Base-by-base conservation (phyloP, 23 red algal genomes). In the Chondrus crispus region DNA sequence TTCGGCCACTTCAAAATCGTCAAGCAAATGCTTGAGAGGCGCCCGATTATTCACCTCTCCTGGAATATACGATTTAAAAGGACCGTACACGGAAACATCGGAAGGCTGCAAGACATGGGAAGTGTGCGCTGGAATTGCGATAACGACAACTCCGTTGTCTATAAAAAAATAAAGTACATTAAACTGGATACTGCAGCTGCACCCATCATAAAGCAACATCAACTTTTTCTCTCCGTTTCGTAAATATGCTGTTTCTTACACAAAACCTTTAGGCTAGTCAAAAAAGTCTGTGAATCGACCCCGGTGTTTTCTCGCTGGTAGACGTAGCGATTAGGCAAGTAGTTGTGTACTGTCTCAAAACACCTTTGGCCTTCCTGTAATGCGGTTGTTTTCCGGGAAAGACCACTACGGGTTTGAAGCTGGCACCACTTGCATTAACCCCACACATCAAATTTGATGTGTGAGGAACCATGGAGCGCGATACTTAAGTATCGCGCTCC, bases 381-480 rank as follows among this genome's bases (percentile, higher is more conserved):
- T 72, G 41, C 13, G 58, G 5, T 30, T 46, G 40, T 52, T 32
- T 88, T 20, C 85, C 85, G 2, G 62, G 85, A 77, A 74, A 77
- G 20, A 74, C 64, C 19, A 74, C 66, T 45, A 88, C 54, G 32
- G 62, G 64, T 74, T 53, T 88, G 39, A 55, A 88, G 9, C 6
- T 26, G 13, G 32, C 14, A 18, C 85, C 85, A 14, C 19, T 24
- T 7, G 85, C 85, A 37, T 53, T 77, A 18, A 88, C 85, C 19
- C 33, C 62, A 14, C 18, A 16, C 41, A 74, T 77, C 19, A 88
- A 11, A 32, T 62, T 88, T 28, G n/a, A n/a, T n/a, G n/a, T n/a
- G n/a, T n/a, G 60, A 66, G 26, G 12, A 30, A 83, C 57, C 30
- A 19, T 2, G n/a, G 38, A 2, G 20, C 2, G 43, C 38, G 85